Percentiles rank a stretch among this genome's conserved stretches.
Evolutionary conservation across 2,329 filamentous ascomycete genomes (phyloP).

Genomic region (Neonectria coccinea): DNA sequence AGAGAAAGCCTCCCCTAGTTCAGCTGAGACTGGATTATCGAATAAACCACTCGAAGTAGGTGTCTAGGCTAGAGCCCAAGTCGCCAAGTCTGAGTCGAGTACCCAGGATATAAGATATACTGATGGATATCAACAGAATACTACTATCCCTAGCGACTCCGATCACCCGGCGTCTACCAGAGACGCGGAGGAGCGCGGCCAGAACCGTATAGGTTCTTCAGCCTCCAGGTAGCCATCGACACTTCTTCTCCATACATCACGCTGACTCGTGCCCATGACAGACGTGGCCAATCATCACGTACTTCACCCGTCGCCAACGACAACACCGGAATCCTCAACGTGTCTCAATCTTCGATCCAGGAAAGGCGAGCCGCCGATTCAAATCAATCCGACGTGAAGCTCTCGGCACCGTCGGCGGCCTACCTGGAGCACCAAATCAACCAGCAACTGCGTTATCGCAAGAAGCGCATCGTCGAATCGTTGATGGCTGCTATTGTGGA

Average conservation of each 20-base stretch:
- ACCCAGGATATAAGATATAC: too few species aligned
- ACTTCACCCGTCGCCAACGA: conserved; percentile 28
- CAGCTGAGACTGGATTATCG: conserved; percentile 27
- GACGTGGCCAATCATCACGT: conserved; percentile 31
- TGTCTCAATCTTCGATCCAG: conserved; percentile 32
- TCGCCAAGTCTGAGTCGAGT: too few species aligned
- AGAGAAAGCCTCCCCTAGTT: conserved; percentile 36
- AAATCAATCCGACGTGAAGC: conserved; percentile 31
- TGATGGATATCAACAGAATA: conserved; percentile 3
- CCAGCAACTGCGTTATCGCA: conserved; percentile 28
- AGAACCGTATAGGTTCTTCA: conserved; percentile 41
- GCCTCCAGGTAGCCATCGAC: conserved; percentile 32
- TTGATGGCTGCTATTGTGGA: conserved; percentile 30
- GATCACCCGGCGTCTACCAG: conserved; percentile 26
- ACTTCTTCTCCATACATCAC: background rate
- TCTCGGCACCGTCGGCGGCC: conserved; percentile 25
- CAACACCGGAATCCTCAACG: conserved; percentile 33
- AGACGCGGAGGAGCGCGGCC: conserved; percentile 42
- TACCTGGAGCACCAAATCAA: conserved; percentile 30
- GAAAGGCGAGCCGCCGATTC: conserved; percentile 41
- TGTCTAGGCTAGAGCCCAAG: background rate
- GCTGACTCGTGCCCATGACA: conserved; percentile 9
- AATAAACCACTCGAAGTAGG: conserved; percentile 25
- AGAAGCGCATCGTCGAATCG: conserved; percentile 26
- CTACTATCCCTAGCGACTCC: conserved; percentile 22